Evolutionary conservation across 306 rosid species (phyloP).

Genomic region (Castanospermum australe): DNA sequence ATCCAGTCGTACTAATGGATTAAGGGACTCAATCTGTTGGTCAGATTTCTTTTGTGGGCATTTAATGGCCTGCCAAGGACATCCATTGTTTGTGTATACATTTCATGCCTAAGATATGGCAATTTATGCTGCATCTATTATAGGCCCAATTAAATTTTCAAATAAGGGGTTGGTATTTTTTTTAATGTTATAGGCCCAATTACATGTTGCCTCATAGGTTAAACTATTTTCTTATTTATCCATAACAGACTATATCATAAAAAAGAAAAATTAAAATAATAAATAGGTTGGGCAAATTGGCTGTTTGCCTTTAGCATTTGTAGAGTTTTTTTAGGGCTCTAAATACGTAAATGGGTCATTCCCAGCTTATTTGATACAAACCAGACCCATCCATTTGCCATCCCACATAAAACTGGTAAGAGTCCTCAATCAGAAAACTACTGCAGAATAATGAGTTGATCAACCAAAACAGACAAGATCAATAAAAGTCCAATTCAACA

Average conservation of each 20-base stretch:
- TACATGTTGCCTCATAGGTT: background rate
- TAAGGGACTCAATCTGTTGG: background rate
- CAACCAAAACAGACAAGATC: background rate
- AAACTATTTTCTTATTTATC: background rate
- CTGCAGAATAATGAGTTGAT: background rate
- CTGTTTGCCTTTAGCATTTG: background rate
- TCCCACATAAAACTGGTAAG: background rate
- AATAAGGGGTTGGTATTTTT: background rate
- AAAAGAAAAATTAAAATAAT: background rate
- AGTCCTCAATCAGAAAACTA: constrained; percentile 6
- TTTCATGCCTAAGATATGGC: background rate
- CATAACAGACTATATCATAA: background rate
- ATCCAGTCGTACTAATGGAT: background rate
- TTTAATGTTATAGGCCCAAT: background rate
- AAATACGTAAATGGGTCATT: background rate
- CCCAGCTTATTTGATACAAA: background rate
- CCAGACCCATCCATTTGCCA: background rate
- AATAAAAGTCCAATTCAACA: background rate
- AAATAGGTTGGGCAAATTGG: background rate
- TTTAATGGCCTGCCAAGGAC: background rate
- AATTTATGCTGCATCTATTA: background rate
- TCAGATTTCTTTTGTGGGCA: background rate
- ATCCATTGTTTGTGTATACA: background rate
- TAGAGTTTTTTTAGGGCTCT: background rate
- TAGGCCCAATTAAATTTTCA: background rate